Base-by-base conservation (phyloP, 129 eudicot species). In the Pittosporum tobira region DNA sequence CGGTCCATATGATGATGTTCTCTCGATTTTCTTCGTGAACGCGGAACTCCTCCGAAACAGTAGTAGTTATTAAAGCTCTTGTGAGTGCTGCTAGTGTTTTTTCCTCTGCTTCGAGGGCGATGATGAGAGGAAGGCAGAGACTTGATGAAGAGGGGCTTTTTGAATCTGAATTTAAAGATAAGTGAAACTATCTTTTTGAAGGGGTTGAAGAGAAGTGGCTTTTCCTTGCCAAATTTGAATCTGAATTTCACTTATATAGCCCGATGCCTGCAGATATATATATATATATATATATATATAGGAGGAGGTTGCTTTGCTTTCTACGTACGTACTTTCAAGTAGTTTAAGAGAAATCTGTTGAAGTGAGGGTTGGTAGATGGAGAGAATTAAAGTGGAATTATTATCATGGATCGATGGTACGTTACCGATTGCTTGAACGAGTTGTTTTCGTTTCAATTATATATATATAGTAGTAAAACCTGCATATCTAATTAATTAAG, bases 151-250 rank as follows among this genome's bases (percentile, higher is more conserved):
- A 80, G 44, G 18, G 88, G 84, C 56, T 73, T 88, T 42, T 65
- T 77, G 80, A 84, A 63, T 43, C 57, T 73, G 62, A 73, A 59
- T 18, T 67, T 83, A 50, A 78, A 71, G 43, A 68, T 21, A 14
- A 61, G 65, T 16, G n/a, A n/a, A n/a, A 61, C 54, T 27, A 78
- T 23, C 50, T 70, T 73, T 54, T 73, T 78, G 85, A 87, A 78
- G 63, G 94, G 94, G 49, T 54, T 73, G n/a, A n/a, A n/a, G 36
- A 73, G 36, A 67, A 81, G n/a, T n/a, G n/a, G 73, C 64, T 63
- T 70, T n/a, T n/a, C n/a, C 77, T 81, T 88, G 84, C 68, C 54
- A n/a, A n/a, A n/a, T 38, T 59, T 74, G 84, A 82, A 87, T 55
- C 71, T 76, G 31, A 67, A 28, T 40, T 51, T 71, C 87, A 81